These are phyloP conservation scores for Fomitopsis palustris DNA, from an alignment of 1,284 basidiomycete species.

Conservation along the genomic window DNA sequence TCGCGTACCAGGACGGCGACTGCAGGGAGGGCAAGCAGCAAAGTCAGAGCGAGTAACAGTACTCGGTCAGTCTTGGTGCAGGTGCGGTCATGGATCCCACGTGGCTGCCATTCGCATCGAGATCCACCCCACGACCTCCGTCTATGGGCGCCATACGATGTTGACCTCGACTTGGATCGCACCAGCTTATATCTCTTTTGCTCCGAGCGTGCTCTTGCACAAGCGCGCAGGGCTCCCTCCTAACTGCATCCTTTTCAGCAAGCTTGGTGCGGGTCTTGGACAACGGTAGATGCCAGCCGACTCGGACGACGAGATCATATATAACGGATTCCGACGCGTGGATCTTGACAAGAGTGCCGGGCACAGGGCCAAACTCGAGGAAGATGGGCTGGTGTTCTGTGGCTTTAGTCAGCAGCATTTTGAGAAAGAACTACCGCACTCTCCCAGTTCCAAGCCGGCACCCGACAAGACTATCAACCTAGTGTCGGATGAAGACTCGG, in stretches of 20 bases:
- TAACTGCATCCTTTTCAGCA: too few species aligned
- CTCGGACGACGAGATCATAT: not conserved
- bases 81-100: not conserved
- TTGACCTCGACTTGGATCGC: too few species aligned
- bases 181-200: not conserved
- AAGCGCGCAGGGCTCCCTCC: too few species aligned
- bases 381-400: slow-evolving; percentile 7
- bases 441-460: too few species aligned
- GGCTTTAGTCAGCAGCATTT: slow-evolving; percentile 4
- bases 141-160: not conserved
- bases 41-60: too few species aligned
- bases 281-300: not conserved
- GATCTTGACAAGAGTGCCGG: not conserved
- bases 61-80: not conserved
- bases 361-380: slow-evolving; percentile 1
- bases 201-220: too few species aligned
- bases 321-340: not conserved
- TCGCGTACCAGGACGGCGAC: not conserved
- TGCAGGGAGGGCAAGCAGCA: too few species aligned
- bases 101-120: not conserved
- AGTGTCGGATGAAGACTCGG: not conserved
- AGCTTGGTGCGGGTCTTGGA: too few species aligned
- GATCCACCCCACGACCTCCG: not conserved
- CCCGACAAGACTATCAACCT: not conserved
- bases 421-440: too few species aligned